Evolutionary conservation across 2,329 filamentous ascomycete species (phyloP).

Genomic region (Talaromyces funiculosus): DNA sequence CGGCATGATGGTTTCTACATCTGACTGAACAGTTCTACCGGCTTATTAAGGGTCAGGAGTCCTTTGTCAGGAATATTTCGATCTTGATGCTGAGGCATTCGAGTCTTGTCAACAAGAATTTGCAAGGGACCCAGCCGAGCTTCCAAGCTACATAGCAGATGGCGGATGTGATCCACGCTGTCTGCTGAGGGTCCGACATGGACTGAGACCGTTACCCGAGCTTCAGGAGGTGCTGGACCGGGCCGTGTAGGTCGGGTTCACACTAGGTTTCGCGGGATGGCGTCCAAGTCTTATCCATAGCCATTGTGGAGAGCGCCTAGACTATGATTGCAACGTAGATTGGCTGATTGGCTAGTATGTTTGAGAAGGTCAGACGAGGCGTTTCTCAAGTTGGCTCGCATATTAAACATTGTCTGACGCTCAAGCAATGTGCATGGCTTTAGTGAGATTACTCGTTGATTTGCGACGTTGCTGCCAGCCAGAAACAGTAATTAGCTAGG

Average conservation of each 20-base stretch:
- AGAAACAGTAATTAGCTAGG: not conserved
- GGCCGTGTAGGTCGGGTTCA: not conserved
- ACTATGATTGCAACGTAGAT: not conserved
- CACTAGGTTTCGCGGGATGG: not conserved
- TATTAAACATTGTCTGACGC: not conserved
- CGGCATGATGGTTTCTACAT: slow-evolving; percentile 23
- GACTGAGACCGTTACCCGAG: not conserved
- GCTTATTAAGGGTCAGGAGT: not conserved
- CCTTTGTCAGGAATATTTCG: not conserved
- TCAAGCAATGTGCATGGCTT: not conserved
- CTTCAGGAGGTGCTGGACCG: not conserved
- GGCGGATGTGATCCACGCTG: not conserved
- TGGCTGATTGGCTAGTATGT: not conserved
- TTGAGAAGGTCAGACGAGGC: not conserved
- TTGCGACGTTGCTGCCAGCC: not conserved
- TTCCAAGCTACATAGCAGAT: not conserved
- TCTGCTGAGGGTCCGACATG: not conserved
- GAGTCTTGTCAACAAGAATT: not conserved
- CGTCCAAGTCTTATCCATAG: not conserved
- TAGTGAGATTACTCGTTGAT: not conserved
- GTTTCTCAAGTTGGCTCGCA: not conserved
- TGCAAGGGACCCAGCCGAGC: not conserved
- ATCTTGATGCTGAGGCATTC: not conserved
- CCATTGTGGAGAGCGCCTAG: not conserved
- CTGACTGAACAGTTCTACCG: not conserved